Evolutionary conservation across 2,329 filamentous ascomycete species (phyloP), one percentile per base, ranked within the genome.

Genomic region (Pseudophaeomoniella oleicola): DNA sequence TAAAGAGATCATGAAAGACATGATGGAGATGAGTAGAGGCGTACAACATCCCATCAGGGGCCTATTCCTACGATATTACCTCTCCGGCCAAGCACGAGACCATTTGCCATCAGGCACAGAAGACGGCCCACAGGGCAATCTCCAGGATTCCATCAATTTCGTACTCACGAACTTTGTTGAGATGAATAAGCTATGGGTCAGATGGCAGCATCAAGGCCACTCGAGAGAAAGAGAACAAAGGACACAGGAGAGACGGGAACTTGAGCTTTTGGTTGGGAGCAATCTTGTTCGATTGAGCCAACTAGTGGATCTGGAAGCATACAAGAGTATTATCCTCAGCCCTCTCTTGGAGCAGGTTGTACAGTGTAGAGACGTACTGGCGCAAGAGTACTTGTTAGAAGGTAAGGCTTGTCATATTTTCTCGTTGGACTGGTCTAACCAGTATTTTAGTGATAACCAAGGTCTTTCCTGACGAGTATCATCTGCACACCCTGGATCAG

Each of bases 1-100:
- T 48, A 98, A 98, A 64, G 90, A 98, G 66, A 85, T 98, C 44
- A 98, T 98, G 90, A 98, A 98, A 63, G 90, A 98, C 59, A 98
- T 98, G 90, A 98, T 98, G 90, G 90, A 98, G 61, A 98, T 98
- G 90, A 96, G 86, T 61, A 75, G 90, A 44, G 90, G 90, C 39
- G 87, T 98, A 15, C 90, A 98, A 54, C 90, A 98, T 59, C 90
- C 90, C 12, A 87, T 94, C 44, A 83, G 90, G 39, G 90, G 90
- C 13, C 69, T 98, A 38, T 98, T 98, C 57, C 64, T 98, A 51
- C 78, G 90, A 54, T 98, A 98, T 62, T 98, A 94, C 55, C 72
- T 98, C 36, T 90, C 85, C 16, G 88, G 90, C 27, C 90, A 98
- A 63, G 88, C 90, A 29, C 74, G 90, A 51, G 90, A 98, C 58